phyloP scores from a whole-genome alignment of 805 yeast species.

The Kodamaea lidongshanica region DNA sequence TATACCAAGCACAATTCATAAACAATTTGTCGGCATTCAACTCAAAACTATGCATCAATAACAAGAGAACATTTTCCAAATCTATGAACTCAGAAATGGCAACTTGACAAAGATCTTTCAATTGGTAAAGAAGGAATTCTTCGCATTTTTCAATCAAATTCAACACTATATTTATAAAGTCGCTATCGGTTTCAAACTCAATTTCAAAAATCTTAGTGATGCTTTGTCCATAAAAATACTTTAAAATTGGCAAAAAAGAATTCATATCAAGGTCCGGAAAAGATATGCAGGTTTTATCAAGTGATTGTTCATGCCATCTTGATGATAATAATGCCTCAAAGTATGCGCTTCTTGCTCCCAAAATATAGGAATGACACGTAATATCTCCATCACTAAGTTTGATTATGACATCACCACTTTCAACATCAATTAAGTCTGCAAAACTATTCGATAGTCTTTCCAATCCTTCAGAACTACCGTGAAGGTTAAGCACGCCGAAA shows the following conservation, averaged over 20 bases:
- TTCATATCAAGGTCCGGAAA: conserved; percentile 37
- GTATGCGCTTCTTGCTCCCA: conserved; percentile 54
- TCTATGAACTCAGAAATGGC: conserved; percentile 50
- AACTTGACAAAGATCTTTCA: conserved; percentile 58
- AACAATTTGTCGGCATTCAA: conserved; percentile 50
- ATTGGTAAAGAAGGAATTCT: conserved; percentile 51
- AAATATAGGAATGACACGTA: conserved; percentile 43
- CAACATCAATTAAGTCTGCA: conserved; percentile 5
- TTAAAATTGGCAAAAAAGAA: conserved; percentile 46
- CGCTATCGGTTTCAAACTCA: conserved; percentile 26
- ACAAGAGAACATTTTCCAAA: conserved; percentile 52
- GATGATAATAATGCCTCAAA: conserved; percentile 54
- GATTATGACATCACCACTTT: conserved; percentile 38
- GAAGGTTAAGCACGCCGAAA: conserved; percentile 5
- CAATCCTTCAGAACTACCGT: too few species aligned
- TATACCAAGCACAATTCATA: conserved; percentile 59
- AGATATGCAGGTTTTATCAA: conserved; percentile 25
- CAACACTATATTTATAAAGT: conserved; percentile 47
- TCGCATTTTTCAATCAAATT: conserved; percentile 59
- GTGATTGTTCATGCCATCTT: conserved; percentile 42
- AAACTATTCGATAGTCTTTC: too few species aligned
- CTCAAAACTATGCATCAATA: conserved; percentile 50
- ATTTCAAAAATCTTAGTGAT: conserved; percentile 36
- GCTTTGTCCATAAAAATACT: conserved; percentile 52
- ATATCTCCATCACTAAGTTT: conserved; percentile 43